Conservation (phyloP, 2,329 filamentous ascomycete species). For the Colletotrichum musae region DNA sequence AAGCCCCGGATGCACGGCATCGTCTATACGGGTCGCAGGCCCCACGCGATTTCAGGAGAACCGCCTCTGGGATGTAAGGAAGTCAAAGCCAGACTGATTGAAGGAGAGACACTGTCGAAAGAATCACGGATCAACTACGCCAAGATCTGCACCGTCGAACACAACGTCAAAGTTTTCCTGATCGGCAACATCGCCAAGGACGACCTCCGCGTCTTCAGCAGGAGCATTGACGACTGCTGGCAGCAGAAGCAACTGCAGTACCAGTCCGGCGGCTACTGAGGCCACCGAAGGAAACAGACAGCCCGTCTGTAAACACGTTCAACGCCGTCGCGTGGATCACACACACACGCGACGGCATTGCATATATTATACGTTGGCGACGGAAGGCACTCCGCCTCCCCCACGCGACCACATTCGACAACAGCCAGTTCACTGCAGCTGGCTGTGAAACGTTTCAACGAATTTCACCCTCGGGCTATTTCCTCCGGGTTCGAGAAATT, state of each 20-base stretch:
- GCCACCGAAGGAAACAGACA: background rate
- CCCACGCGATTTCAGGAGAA: slow-evolving; percentile 55
- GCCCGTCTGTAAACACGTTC: slow-evolving; percentile 4
- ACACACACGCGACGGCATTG: background rate
- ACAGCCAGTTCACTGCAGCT: background rate
- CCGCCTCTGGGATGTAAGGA: slow-evolving; percentile 63
- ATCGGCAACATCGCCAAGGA: slow-evolving; percentile 62
- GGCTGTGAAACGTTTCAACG: slow-evolving; percentile 1
- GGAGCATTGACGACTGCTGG: slow-evolving; percentile 67
- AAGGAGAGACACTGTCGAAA: slow-evolving; percentile 60
- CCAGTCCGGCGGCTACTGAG: background rate
- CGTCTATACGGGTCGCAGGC: slow-evolving; percentile 55
- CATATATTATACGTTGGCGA: slow-evolving; percentile 14
- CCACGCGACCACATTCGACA: background rate
- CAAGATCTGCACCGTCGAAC: slow-evolving; percentile 69
- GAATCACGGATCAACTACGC: slow-evolving; percentile 72
- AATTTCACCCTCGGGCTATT: background rate
- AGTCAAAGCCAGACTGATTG: slow-evolving; percentile 59
- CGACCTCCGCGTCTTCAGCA: slow-evolving; percentile 58
- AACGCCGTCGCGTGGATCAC: background rate
- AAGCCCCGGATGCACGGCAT: slow-evolving; percentile 69
- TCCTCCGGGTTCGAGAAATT: background rate
- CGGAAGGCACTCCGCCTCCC: background rate
- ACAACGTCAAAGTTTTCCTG: slow-evolving; percentile 71
- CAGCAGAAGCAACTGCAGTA: slow-evolving; percentile 52